phyloP scores from a whole-genome alignment of 1,284 basidiomycete species.

The Ganoderma resinaceum region DNA sequence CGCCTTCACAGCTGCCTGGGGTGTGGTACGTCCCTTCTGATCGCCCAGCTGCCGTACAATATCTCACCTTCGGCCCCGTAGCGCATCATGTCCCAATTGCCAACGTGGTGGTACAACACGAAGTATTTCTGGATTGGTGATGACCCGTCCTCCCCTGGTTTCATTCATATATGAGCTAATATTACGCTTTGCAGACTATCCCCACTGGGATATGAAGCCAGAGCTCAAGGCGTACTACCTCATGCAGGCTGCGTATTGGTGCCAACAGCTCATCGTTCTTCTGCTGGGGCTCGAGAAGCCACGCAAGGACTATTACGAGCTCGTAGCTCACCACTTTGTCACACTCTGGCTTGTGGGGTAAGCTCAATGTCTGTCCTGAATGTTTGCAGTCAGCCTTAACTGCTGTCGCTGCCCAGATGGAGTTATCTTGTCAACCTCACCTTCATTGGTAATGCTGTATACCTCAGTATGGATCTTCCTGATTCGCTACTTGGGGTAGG shows the following conservation, averaged over 20 bases:
- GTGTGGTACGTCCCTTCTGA: conserved; percentile 70
- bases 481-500: conserved; percentile 88
- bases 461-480: conserved; percentile 96
- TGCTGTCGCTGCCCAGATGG: conserved; percentile 62
- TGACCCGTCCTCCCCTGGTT: conserved; percentile 2
- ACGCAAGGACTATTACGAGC: conserved; percentile 89
- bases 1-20: conserved; percentile 72
- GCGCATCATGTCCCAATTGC: conserved; percentile 87
- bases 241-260: conserved; percentile 91
- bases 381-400: conserved; percentile 4
- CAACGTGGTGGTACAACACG: conserved; percentile 91
- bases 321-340: conserved; percentile 89
- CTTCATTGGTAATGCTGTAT: conserved; percentile 91
- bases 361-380: conserved; percentile 32
- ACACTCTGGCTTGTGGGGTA: conserved; percentile 95
- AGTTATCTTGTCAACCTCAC: conserved; percentile 88
- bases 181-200: conserved; percentile 65
- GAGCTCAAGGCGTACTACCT: conserved; percentile 94
- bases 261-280: conserved; percentile 91
- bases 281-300: conserved; percentile 91
- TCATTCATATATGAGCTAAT: not conserved
- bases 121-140: conserved; percentile 84
- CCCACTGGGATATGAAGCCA: conserved; percentile 88
- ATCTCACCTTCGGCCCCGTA: conserved; percentile 39
- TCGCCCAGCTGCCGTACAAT: not conserved